Base-by-base conservation (phyloP, 805 yeast species). In the Hanseniaspora occidentalis region DNA sequence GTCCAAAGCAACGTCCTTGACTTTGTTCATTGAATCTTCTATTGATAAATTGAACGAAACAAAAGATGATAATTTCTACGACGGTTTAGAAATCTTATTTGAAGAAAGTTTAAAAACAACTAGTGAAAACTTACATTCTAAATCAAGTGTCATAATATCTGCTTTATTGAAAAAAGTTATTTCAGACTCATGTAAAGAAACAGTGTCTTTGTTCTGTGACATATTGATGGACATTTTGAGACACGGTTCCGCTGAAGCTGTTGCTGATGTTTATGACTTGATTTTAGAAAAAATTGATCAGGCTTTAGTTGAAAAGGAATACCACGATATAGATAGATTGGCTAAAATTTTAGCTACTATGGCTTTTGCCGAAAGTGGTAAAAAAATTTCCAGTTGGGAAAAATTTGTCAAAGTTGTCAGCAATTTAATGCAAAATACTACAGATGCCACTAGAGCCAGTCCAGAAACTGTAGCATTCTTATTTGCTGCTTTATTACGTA, bases 51-150 rank as follows among this genome's bases (percentile, higher is more conserved):
- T 61, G 58, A 25, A 39, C 41, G 38, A 60, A 54, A 40, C 62
- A 3, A 59, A 64, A 2, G 62, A 64, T 1, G 65, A 67, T 36
- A 59, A 57, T 8, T 65, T 71, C 9, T 83, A 77, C 51, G 69
- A 70, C 42, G 74, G 94, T 0, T 55, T 84, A 34, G 66, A 73
- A 2, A 66, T 69, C 5, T 66, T 88, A 33, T 77, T 77, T 52
- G 66, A 85, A 2, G 94, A 84, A 52, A 65, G 96, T 0, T 65
- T 88, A 56, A 78, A 73, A 46, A 77, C 84, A 35, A 76, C 94
- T 0, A 71, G 71, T 11, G 80, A 74, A 4, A 68, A 81, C 0
- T 65, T 88, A 44, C 95, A 89, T 56, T 81, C 95, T 1, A 84
- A 76, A 53, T 65, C 86, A 0, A 54, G 65, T 1, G 40, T 60